Percentiles rank a stretch among this genome's conserved stretches.
phyloP scores from a whole-genome alignment of 495 filamentous ascomycete genomes.

The Talaromyces ruber region DNA sequence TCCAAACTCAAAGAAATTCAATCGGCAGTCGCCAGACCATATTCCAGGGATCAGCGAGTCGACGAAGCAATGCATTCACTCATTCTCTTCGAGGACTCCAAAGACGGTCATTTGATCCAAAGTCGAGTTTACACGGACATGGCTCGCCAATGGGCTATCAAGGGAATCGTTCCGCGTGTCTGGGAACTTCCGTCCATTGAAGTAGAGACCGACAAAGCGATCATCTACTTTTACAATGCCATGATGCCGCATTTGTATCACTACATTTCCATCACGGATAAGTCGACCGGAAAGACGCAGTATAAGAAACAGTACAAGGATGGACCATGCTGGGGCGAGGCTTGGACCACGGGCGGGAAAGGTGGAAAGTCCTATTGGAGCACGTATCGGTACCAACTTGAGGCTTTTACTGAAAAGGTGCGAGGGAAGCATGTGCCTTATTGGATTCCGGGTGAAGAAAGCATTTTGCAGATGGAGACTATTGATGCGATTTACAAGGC shows the following conservation, averaged over 20 bases:
- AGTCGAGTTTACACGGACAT: slow-evolving; percentile 20
- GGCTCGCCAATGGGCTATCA: slow-evolving; percentile 10
- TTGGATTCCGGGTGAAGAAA: slow-evolving; percentile 41
- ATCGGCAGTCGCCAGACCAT: slow-evolving; percentile 8
- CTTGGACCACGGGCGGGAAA: slow-evolving; percentile 10
- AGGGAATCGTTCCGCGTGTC: slow-evolving; percentile 17
- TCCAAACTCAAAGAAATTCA: slow-evolving; percentile 9
- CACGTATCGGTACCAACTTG: slow-evolving; percentile 44
- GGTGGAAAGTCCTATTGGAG: slow-evolving; percentile 35
- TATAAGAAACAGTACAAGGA: slow-evolving; percentile 12
- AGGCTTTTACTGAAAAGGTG: slow-evolving; percentile 45
- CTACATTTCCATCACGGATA: slow-evolving; percentile 25
- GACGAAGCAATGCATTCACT: slow-evolving; percentile 24
- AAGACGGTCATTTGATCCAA: slow-evolving; percentile 9
- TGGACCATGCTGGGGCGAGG: slow-evolving; percentile 4
- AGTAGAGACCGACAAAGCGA: slow-evolving; percentile 27
- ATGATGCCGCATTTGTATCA: slow-evolving; percentile 31
- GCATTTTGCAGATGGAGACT: slow-evolving; percentile 39
- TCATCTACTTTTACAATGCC: slow-evolving; percentile 26
- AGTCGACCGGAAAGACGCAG: slow-evolving; percentile 15
- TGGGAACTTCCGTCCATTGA: slow-evolving; percentile 22
- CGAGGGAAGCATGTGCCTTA: slow-evolving; percentile 25
- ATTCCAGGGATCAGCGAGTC: slow-evolving; percentile 16
- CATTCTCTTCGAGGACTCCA: slow-evolving; percentile 14
- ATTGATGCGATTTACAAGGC: slow-evolving; percentile 43